A percentile compares a stretch with the other conserved stretches of the same genome.
Conservation (phyloP, 2,329 filamentous ascomycete genomes). For the Pezicula neosporulosa region DNA sequence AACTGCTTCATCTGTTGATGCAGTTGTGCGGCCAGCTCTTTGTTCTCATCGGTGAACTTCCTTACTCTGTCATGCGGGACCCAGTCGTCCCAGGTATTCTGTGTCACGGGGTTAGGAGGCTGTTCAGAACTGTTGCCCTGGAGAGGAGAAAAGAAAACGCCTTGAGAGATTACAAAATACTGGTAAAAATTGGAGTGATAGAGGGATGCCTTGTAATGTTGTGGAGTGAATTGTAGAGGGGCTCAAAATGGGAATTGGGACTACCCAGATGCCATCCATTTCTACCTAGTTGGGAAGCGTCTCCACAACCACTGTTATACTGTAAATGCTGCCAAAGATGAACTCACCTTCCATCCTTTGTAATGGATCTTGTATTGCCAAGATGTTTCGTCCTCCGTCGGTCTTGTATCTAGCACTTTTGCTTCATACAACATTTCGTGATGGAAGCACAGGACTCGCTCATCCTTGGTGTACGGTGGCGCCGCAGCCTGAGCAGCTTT, state of each 20-base stretch:
- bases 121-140: conserved; percentile 1
- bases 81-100: conserved; percentile 89
- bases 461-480: conserved; percentile 60
- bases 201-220: too few relatives aligned
- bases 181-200: conserved; percentile 25
- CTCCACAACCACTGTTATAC: not conserved
- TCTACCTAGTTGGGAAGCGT: not conserved
- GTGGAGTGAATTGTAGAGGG: not conserved
- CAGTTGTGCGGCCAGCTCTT: conserved; percentile 76
- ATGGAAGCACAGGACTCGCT: conserved; percentile 95
- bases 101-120: conserved; percentile 14
- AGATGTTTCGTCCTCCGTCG: conserved; percentile 66
- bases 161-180: conserved; percentile 10
- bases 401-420: conserved; percentile 80
- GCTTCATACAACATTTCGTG: conserved; percentile 97
- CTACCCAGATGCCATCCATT: not conserved
- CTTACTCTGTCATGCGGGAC: conserved; percentile 89
- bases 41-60: conserved; percentile 93
- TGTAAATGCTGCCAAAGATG: not conserved
- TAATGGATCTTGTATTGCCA: conserved; percentile 94
- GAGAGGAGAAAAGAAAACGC: not conserved
- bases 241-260: not conserved
- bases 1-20: conserved; percentile 59
- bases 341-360: conserved; percentile 91
- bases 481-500: conserved; percentile 18